Conservation (phyloP, 2,329 filamentous ascomycete species). For the Cryphonectria naterciae region DNA sequence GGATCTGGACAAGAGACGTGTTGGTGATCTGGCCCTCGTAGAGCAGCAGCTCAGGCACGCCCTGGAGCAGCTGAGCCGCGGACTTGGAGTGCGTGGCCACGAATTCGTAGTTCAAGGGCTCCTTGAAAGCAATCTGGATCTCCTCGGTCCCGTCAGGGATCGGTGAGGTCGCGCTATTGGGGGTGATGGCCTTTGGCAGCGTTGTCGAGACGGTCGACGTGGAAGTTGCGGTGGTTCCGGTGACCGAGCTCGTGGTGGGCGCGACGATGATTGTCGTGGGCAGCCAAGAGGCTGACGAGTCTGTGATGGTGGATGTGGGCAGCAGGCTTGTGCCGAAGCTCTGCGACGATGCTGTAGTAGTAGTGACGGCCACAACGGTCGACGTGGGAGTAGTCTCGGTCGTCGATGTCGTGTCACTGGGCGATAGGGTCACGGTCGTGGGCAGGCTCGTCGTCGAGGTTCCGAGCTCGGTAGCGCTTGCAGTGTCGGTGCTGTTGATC, state of each 20-base stretch:
- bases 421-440: slow-evolving; percentile 23
- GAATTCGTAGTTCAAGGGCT: slow-evolving; percentile 81
- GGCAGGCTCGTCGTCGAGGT: slow-evolving; percentile 22
- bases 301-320: slow-evolving; percentile 48
- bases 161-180: slow-evolving; percentile 57
- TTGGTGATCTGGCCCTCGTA: slow-evolving; percentile 62
- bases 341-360: slow-evolving; percentile 37
- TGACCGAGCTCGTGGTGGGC: slow-evolving; percentile 48
- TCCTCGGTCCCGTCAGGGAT: slow-evolving; percentile 68
- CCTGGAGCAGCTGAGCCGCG: slow-evolving; percentile 82
- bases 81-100: slow-evolving; percentile 73
- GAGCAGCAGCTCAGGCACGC: slow-evolving; percentile 71
- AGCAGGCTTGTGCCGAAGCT: slow-evolving; percentile 27
- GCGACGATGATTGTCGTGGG: slow-evolving; percentile 66
- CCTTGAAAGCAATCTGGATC: slow-evolving; percentile 85
- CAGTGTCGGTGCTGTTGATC: slow-evolving; percentile 25
- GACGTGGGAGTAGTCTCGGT: slow-evolving; percentile 14
- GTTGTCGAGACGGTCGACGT: slow-evolving; percentile 62
- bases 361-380: slow-evolving; percentile 46
- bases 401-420: slow-evolving; percentile 18
- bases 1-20: slow-evolving; percentile 63
- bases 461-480: slow-evolving; percentile 16
- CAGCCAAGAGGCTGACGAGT: slow-evolving; percentile 51
- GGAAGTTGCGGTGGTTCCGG: slow-evolving; percentile 45
- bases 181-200: slow-evolving; percentile 77